phyloP scores from a whole-genome alignment of 768 basidiomycete genomes.

The Epithele typhae region DNA sequence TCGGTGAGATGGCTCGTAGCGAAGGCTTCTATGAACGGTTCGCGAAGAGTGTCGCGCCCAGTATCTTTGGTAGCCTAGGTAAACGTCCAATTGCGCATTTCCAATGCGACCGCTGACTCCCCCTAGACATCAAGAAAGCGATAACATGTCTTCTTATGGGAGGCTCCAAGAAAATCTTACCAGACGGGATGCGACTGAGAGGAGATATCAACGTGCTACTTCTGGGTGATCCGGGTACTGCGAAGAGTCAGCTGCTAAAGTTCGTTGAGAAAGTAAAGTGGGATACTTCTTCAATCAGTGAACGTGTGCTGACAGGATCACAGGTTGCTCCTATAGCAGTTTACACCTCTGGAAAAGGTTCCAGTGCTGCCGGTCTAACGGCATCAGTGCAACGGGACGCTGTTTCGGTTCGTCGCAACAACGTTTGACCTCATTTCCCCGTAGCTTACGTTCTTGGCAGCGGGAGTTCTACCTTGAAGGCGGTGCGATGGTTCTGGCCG shows the following conservation, averaged over 20 bases:
- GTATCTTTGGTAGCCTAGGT: slow-evolving; percentile 96
- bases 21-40: slow-evolving; percentile 93
- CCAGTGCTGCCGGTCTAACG: slow-evolving; percentile 96
- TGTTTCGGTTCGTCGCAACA: slow-evolving; percentile 63
- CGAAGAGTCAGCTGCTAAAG: slow-evolving; percentile 95
- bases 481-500: slow-evolving; percentile 98
- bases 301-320: background rate
- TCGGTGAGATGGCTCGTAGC: slow-evolving; percentile 83
- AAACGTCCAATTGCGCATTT: too few relatives aligned
- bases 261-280: slow-evolving; percentile 89
- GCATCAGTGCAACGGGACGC: slow-evolving; percentile 95
- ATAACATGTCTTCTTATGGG: slow-evolving; percentile 96
- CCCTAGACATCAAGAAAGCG: slow-evolving; percentile 93
- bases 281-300: background rate
- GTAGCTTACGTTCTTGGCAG: slow-evolving; percentile 35
- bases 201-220: slow-evolving; percentile 98
- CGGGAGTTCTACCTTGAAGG: slow-evolving; percentile 99
- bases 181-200: slow-evolving; percentile 94
- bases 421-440: background rate
- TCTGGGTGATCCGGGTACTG: slow-evolving; percentile 97
- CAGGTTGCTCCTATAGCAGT: slow-evolving; percentile 97
- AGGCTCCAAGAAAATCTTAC: slow-evolving; percentile 94
- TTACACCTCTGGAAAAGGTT: slow-evolving; percentile 97
- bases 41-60: slow-evolving; percentile 90
- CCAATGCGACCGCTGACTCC: too few relatives aligned